Evolutionary conservation across 257 asterid species (phyloP), one percentile per base, ranked within the genome.

Genomic region (Solanum medicagineum): DNA sequence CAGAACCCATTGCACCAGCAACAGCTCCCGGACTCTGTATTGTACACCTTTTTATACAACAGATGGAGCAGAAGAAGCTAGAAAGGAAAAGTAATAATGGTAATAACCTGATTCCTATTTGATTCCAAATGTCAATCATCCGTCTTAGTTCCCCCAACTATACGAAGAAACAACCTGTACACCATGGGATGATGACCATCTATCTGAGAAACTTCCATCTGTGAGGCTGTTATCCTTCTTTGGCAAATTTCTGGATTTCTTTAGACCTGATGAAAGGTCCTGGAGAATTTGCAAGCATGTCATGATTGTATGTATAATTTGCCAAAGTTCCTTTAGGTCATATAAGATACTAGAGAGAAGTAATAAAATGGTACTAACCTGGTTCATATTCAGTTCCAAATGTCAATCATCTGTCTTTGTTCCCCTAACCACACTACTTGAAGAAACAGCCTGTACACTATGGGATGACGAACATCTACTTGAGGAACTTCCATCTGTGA

Each of bases 401-500:
- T 68, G 68, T 91, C 89, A 90, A 80, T 88, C 92, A 66, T 89
- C 89, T 26, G 85, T 44, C 86, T 89, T 91, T 62, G 93, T 87
- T 85, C 94, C 93, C 71, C 94, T 94, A 77, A 87, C 90, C n/a
- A 93, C 87, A 83, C 98, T 93, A 90, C 85, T 91, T 36, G 97
- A 94, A 24, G 99, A 97, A 87, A 89, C 84, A 15, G 95, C 94
- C 87, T 92, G 98, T 88, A 93, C 90, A 51, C 98, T 95, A 81
- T 85, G 96, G 83, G 94, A 89, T 8, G 99, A 95, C 6, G 97
- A 95, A 88, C 99, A 94, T 87, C 94, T 93, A 42, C 97, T 95
- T n/a, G 98, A 97, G 42, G 97, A 93, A 91, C 93, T 93, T 90
- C 89, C 98, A 65, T 91, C 93, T 0, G 94, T 87, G 74, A 88